Evolutionary conservation across 2,329 filamentous ascomycete genomes (phyloP).

Genomic region (Fusarium sp.): DNA sequence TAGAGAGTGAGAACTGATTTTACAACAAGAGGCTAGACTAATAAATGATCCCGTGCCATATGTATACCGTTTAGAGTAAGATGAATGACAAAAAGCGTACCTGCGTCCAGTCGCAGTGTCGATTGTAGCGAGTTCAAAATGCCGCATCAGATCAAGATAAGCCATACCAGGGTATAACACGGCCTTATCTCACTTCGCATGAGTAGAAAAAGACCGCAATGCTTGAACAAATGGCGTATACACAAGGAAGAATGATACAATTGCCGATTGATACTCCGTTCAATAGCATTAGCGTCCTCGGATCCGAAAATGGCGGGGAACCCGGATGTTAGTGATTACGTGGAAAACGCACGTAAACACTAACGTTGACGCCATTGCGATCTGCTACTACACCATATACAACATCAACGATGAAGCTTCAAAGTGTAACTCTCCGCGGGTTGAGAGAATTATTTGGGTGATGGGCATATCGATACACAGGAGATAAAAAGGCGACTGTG

Average conservation of each 20-base stretch:
- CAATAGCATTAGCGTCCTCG: neutral
- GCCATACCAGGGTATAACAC: neutral
- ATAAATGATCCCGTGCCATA: fast-evolving
- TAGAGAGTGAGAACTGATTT: fast-evolving
- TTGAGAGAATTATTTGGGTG: too few species aligned
- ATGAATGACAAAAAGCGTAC: fast-evolving
- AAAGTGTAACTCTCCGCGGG: neutral
- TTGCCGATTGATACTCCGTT: neutral
- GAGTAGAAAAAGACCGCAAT: neutral
- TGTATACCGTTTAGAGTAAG: neutral
- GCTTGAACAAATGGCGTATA: neutral
- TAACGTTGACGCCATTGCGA: slow-evolving; percentile 43
- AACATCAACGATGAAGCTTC: neutral
- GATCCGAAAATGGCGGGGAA: neutral
- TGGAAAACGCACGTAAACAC: fast-evolving
- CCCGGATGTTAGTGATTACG: slow-evolving; percentile 32
- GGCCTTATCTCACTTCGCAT: fast-evolving
- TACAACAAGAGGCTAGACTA: fast-evolving
- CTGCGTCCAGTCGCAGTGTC: fast-evolving
- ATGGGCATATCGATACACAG: too few species aligned
- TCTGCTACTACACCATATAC: slow-evolving; percentile 30
- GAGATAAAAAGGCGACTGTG: too few species aligned
- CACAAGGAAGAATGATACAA: neutral
- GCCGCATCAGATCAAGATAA: neutral
- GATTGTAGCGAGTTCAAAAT: neutral